A percentile compares a stretch with the other conserved stretches of the same genome.
Conservation (phyloP, 345 rosid species). For the Eucalyptus caleyi region DNA sequence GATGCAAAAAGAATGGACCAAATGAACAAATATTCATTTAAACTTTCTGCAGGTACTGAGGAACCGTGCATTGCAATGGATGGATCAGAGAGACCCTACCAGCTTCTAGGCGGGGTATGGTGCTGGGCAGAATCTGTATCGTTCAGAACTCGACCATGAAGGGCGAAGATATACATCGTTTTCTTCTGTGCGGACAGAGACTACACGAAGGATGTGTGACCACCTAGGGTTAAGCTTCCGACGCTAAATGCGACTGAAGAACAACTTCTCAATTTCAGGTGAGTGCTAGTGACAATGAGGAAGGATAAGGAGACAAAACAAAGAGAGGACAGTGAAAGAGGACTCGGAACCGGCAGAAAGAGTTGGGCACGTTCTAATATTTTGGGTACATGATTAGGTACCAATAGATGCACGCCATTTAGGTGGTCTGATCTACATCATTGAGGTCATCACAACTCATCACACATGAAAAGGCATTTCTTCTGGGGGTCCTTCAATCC, state of each 20-base stretch:
- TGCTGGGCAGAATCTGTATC: constrained; percentile 55
- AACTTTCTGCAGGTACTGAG: constrained; percentile 33
- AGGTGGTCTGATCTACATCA: background rate
- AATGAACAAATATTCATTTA: background rate
- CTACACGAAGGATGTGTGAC: background rate
- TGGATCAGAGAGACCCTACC: constrained; percentile 73
- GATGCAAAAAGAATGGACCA: background rate
- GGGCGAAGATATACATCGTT: constrained; percentile 10
- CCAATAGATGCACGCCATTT: background rate
- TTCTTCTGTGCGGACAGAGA: constrained; percentile 30
- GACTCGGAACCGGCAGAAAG: background rate
- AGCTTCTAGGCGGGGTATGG: constrained; percentile 77
- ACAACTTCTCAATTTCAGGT: constrained; percentile 3
- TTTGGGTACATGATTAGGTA: background rate
- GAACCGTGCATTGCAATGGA: constrained; percentile 78
- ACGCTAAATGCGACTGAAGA: constrained; percentile 21
- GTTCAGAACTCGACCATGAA: constrained; percentile 19
- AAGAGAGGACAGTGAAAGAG: background rate
- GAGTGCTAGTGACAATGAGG: background rate
- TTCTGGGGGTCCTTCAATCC: background rate
- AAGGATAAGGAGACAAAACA: background rate
- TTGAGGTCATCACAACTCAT: background rate
- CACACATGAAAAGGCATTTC: background rate
- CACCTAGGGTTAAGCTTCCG: constrained; percentile 57
- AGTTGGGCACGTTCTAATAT: background rate